phyloP scores from a whole-genome alignment of 2,329 filamentous ascomycete genomes.

The Colletotrichum trifolii region DNA sequence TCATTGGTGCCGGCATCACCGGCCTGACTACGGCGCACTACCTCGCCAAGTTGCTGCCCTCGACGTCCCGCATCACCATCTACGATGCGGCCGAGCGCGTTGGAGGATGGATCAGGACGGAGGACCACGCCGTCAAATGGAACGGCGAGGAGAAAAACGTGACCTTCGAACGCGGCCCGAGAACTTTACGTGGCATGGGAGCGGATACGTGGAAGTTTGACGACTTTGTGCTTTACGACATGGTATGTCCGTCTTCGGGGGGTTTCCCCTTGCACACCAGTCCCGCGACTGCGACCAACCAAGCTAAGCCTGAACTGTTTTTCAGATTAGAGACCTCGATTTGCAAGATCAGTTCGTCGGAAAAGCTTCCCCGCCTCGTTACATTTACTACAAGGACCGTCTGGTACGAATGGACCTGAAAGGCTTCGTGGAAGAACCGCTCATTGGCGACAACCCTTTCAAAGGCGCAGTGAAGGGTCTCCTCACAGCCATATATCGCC shows the following conservation, averaged over 20 bases:
- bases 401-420: conserved; percentile 40
- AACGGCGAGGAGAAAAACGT: conserved; percentile 68
- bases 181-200: conserved; percentile 73
- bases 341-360: conserved; percentile 20
- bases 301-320: background rate
- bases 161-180: conserved; percentile 85
- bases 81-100: conserved; percentile 78
- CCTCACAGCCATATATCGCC: conserved; percentile 50
- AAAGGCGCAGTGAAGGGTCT: conserved; percentile 44
- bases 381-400: conserved; percentile 89
- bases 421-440: conserved; percentile 41
- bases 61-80: conserved; percentile 76
- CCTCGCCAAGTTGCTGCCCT: conserved; percentile 73
- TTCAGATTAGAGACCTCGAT: conserved; percentile 23
- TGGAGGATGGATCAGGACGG: conserved; percentile 87
- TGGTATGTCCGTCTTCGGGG: conserved; percentile 63
- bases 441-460: conserved; percentile 39
- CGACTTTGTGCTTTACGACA: conserved; percentile 74
- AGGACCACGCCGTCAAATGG: conserved; percentile 65
- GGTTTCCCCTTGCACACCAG: too few relatives aligned
- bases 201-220: conserved; percentile 58
- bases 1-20: conserved; percentile 86
- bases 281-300: too few relatives aligned
- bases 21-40: conserved; percentile 84
- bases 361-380: conserved; percentile 60